Evolutionary conservation across 371 early-diverging fungal genomes (phyloP).

Genomic region (Lichtheimia ornata): DNA sequence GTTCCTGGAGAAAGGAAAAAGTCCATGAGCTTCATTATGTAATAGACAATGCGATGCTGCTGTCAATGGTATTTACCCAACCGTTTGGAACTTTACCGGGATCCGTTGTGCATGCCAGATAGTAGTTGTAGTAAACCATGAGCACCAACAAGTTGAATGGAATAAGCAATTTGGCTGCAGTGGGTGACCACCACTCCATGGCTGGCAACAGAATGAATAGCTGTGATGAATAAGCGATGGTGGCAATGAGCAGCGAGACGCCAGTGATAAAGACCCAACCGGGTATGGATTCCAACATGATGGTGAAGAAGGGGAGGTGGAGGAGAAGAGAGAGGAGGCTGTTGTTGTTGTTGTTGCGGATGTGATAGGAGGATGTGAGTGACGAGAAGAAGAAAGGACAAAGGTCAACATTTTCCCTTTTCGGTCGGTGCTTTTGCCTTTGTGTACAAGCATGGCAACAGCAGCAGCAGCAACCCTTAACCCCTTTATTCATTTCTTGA

Average conservation of each 20-base stretch:
- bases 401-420: too few relatives aligned
- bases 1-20: conserved; percentile 26
- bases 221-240: conserved; percentile 50
- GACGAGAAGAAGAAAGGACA: too few relatives aligned
- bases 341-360: background rate
- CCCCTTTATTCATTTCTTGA: too few relatives aligned
- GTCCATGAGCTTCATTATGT: background rate
- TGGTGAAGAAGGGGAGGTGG: background rate
- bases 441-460: too few relatives aligned
- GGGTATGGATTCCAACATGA: conserved; percentile 47
- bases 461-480: too few relatives aligned
- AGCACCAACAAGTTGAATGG: conserved; percentile 71
- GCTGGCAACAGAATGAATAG: conserved; percentile 34
- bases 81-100: conserved; percentile 80
- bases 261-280: conserved; percentile 45
- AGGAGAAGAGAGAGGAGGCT: background rate
- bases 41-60: background rate
- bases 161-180: conserved; percentile 38
- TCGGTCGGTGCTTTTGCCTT: too few relatives aligned
- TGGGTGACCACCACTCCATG: conserved; percentile 22
- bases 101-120: conserved; percentile 71
- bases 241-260: conserved; percentile 35
- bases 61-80: conserved; percentile 57
- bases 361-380: too few relatives aligned
- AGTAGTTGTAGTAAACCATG: conserved; percentile 81